Percentiles rank a stretch among this genome's conserved stretches.
Evolutionary conservation across 345 rosid genomes (phyloP).

Genomic region (Combretum micranthum): DNA sequence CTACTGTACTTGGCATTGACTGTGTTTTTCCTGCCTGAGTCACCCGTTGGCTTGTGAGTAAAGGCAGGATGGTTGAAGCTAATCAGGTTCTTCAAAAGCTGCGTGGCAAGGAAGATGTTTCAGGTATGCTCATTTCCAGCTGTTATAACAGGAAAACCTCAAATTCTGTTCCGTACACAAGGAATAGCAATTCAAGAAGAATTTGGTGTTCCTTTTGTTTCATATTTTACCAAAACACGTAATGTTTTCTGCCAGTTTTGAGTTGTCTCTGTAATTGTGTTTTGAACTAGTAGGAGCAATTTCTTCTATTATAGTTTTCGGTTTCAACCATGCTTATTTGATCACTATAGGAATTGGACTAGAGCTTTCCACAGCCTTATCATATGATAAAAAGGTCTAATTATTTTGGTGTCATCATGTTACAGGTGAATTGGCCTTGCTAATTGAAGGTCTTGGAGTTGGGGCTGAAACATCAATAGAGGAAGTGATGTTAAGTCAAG

Average conservation of each 20-base stretch:
- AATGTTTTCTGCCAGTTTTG: too few species aligned
- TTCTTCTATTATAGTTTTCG: too few species aligned
- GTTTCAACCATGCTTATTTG: too few species aligned
- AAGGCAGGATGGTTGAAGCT: slow-evolving; percentile 35
- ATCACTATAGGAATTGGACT: too few species aligned
- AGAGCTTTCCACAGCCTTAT: background rate
- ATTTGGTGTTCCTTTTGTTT: too few species aligned
- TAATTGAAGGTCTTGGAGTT: slow-evolving; percentile 37
- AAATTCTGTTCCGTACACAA: too few species aligned
- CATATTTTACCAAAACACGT: too few species aligned
- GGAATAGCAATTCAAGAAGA: too few species aligned
- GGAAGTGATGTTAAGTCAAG: slow-evolving; percentile 27
- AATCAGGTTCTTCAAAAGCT: slow-evolving; percentile 25
- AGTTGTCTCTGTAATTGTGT: too few species aligned
- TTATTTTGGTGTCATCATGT: slow-evolving; percentile 2
- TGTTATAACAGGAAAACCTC: too few species aligned
- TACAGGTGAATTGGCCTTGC: slow-evolving; percentile 41
- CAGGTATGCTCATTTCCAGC: slow-evolving; percentile 15
- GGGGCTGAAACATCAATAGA: slow-evolving; percentile 27
- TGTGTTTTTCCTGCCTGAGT: slow-evolving; percentile 34
- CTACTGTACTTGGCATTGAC: slow-evolving; percentile 17
- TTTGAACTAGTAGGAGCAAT: too few species aligned
- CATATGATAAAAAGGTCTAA: background rate
- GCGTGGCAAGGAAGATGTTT: slow-evolving; percentile 35
- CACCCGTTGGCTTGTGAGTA: slow-evolving; percentile 43